Conservation (phyloP, 78 protist species). For the Dictyostelium discoideum region DNA sequence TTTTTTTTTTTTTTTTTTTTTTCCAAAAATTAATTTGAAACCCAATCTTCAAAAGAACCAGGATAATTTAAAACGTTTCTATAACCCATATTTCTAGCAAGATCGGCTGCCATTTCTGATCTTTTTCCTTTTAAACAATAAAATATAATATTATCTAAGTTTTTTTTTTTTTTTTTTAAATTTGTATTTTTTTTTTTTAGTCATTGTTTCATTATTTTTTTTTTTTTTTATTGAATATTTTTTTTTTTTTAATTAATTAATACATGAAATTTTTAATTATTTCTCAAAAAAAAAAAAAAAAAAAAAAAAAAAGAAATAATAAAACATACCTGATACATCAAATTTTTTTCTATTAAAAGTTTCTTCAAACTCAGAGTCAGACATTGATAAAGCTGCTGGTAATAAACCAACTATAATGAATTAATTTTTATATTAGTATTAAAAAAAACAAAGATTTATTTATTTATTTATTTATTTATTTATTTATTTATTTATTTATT, state of each 20-base stretch:
- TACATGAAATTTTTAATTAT: not conserved
- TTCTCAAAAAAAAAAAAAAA: not conserved
- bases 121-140: conserved; percentile 63
- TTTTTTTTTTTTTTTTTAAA: not conserved
- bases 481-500: not conserved
- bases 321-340: not conserved
- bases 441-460: too few species aligned
- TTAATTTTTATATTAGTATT: not conserved
- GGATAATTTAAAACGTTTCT: conserved; percentile 18
- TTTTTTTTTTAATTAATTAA: too few species aligned
- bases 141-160: conserved; percentile 51
- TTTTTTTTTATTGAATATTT: too few species aligned
- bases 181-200: not conserved
- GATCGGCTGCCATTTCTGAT: conserved; percentile 24
- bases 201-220: not conserved
- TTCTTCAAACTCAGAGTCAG: conserved; percentile 33
- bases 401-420: conserved; percentile 27
- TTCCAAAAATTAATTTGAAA: not conserved
- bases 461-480: not conserved
- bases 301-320: not conserved
- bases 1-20: not conserved
- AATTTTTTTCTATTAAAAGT: not conserved
- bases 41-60: conserved; percentile 63
- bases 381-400: conserved; percentile 36
- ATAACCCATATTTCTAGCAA: conserved; percentile 13